Conservation (phyloP, 352 stramenopile species). For the Globisporangium okanoganense region DNA sequence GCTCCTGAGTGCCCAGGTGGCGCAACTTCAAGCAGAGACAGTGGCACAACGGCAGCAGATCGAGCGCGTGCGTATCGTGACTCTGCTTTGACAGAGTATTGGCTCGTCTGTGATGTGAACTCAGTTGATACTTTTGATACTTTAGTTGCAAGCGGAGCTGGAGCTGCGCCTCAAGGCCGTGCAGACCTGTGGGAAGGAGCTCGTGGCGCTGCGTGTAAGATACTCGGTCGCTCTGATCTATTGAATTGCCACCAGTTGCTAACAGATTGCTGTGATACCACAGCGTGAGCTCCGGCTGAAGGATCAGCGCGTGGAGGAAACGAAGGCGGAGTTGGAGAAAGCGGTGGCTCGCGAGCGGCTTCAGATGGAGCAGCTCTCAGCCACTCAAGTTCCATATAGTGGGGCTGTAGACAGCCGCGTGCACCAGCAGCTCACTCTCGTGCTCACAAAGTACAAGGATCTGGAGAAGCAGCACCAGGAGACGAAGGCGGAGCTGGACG, state of each 20-base stretch:
- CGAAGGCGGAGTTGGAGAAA: conserved; percentile 27
- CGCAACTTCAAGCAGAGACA: conserved; percentile 44
- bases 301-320: conserved; percentile 35
- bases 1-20: conserved; percentile 39
- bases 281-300: conserved; percentile 49
- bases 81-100: not conserved
- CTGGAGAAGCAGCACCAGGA: conserved; percentile 40
- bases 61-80: conserved; percentile 23
- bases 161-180: conserved; percentile 52
- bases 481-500: conserved; percentile 30
- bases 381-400: conserved; percentile 10
- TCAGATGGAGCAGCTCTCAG: conserved; percentile 31
- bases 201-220: conserved; percentile 51
- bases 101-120: not conserved
- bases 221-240: not conserved
- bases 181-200: conserved; percentile 54
- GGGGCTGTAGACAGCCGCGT: conserved; percentile 14
- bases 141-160: conserved; percentile 56
- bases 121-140: not conserved
- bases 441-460: conserved; percentile 64
- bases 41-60: conserved; percentile 43
- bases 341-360: conserved; percentile 35
- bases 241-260: not conserved
- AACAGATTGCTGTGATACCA: not conserved
- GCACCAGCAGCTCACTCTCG: conserved; percentile 45